phyloP scores from a whole-genome alignment of 1,284 basidiomycete genomes.

The Ustilago loliicola region DNA sequence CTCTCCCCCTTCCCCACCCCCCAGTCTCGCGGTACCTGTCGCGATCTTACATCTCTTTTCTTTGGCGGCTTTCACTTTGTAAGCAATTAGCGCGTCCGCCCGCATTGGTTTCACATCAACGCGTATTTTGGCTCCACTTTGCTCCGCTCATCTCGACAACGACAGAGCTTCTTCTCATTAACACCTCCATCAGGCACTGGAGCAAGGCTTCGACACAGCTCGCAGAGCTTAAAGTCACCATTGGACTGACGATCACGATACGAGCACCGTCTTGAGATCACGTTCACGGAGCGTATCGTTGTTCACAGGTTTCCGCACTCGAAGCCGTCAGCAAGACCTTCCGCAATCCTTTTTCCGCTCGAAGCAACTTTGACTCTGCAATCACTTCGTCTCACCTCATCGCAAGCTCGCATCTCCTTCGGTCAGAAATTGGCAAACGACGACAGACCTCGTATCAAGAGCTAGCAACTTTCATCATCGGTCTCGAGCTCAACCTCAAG shows the following conservation, averaged over 20 bases:
- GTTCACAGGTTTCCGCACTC: neutral
- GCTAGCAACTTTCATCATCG: neutral
- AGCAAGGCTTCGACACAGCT: conserved; percentile 1
- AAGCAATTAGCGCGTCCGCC: conserved; percentile 15
- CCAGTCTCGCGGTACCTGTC: neutral
- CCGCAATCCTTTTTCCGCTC: no score
- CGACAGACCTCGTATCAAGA: neutral
- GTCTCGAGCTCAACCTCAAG: neutral
- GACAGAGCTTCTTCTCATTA: conserved; percentile 4
- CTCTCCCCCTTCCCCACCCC: neutral
- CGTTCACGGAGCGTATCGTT: neutral
- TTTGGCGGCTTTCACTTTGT: neutral
- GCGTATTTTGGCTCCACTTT: neutral
- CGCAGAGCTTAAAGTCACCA: neutral
- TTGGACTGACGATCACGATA: neutral
- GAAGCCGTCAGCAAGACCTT: neutral
- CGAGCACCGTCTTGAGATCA: neutral
- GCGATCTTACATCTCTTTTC: neutral
- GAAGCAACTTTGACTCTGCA: no score
- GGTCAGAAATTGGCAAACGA: no score
- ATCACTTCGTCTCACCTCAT: neutral
- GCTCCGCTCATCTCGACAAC: neutral
- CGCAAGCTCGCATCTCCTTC: neutral
- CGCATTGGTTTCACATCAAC: conserved; percentile 9
- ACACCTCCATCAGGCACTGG: neutral